Conservation (phyloP, 176 grass and related monocot species). For the Carex myosuroides region DNA sequence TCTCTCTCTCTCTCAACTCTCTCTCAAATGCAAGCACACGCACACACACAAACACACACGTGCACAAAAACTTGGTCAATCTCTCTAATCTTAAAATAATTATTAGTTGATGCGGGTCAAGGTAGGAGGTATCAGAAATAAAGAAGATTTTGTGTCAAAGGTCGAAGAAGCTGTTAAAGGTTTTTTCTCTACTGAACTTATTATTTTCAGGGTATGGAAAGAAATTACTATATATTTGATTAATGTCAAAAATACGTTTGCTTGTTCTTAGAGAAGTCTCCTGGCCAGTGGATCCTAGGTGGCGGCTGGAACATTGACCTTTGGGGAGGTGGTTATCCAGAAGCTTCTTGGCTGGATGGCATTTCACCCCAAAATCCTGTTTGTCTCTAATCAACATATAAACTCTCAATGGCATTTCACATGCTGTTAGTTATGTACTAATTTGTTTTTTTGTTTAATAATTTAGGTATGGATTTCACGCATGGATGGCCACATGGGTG, state of each 20-base stretch:
- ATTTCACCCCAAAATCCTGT: conserved; percentile 85
- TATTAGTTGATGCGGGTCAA: conserved; percentile 44
- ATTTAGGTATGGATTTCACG: conserved; percentile 73
- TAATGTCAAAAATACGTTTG: neutral
- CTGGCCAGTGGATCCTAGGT: conserved; percentile 62
- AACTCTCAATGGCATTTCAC: neutral
- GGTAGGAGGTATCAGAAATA: conserved; percentile 56
- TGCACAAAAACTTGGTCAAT: neutral
- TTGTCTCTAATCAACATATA: conserved; percentile 9
- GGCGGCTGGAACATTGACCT: conserved; percentile 89
- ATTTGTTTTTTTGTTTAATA: neutral
- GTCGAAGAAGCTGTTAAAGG: conserved; percentile 59
- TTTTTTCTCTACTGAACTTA: conserved; percentile 16
- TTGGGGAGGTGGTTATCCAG: conserved; percentile 53
- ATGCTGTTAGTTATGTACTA: neutral
- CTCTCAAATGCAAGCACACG: too few relatives aligned
- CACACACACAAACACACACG: neutral
- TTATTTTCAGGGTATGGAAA: neutral
- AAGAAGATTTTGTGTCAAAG: conserved; percentile 51
- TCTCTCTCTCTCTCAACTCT: neutral
- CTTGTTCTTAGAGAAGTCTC: conserved; percentile 40
- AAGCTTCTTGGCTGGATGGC: conserved; percentile 71
- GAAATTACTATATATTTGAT: neutral
- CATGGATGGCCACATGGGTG: conserved; percentile 85
- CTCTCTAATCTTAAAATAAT: neutral